Evolutionary conservation across 2,329 filamentous ascomycete species (phyloP), one percentile per base, ranked within the genome.

Genomic region (Trichoderma koningii): DNA sequence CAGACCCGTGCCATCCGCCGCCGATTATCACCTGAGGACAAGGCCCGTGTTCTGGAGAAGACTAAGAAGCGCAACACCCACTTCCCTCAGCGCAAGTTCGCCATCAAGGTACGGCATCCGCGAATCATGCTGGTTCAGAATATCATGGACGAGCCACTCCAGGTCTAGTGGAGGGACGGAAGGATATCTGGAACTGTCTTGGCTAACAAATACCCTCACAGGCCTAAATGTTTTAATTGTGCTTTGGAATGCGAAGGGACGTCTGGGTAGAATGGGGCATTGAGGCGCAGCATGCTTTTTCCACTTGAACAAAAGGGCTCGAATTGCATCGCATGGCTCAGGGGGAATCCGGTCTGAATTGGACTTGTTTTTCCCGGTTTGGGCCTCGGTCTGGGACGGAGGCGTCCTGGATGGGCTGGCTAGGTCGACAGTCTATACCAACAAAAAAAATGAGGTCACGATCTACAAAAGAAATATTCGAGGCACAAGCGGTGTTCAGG

Each of bases 71-170:
- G 89, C 85, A 82, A 86, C 81, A 89, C 86, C 74, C 94, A 99
- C 86, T 99, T 99, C 88, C 95, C 95, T 73, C 92, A 96, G 87
- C 90, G 95, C 84, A 97, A 96, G 86, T 99, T 90, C 83, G 95
- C 95, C 82, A 91, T 99, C 82, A 99, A 98, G 94, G 95, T 93
- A 86, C 71, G 74, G 55, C 50, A 48, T 34, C 19, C n/a, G 26
- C 47, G 56, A 44, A 34, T 12, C 34, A 14, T 53, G 30, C 2
- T 34, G 30, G 38, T 50, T 57, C 2, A 21, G 7, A 30, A 21
- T 9, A 42, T 21, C 26, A 14, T 34, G 38, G 2, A 10, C 10
- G 34, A 14, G 21, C 26, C 30, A 23, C 12, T 44, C 5, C 15
- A 10, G 4, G 34, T 21, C 28, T 23, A 41, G 17, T 7, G 21